Evolutionary conservation across 1,139 yeast genomes (phyloP).

Genomic region (Blastobotrys persicus): DNA sequence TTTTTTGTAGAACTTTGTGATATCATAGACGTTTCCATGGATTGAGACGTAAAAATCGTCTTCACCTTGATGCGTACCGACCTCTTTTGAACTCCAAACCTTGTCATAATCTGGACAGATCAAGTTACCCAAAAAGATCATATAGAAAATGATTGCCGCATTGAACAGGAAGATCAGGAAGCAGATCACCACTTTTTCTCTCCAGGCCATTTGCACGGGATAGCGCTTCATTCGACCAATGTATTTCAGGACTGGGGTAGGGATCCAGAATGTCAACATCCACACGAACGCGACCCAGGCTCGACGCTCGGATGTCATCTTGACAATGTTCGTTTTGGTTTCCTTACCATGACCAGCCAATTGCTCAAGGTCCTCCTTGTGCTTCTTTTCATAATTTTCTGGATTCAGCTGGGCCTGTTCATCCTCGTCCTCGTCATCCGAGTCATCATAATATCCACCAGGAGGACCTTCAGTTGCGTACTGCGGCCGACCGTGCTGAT

Average conservation of each 20-base stretch:
- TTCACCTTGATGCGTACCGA: constrained; percentile 38
- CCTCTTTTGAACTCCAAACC: constrained; percentile 41
- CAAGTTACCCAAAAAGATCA: constrained; percentile 41
- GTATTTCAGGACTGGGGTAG: constrained; percentile 35
- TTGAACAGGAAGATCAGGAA: constrained; percentile 37
- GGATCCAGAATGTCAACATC: constrained; percentile 42
- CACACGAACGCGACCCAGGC: constrained; percentile 41
- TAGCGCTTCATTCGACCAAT: constrained; percentile 39
- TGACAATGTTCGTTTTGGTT: constrained; percentile 28
- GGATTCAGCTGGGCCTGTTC: constrained; percentile 27
- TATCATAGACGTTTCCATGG: constrained; percentile 42
- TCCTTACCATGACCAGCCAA: constrained; percentile 21
- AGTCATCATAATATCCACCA: constrained; percentile 20
- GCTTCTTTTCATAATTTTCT: constrained; percentile 28
- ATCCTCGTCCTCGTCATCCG: constrained; percentile 25
- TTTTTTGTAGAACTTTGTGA: constrained; percentile 39
- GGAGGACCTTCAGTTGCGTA: not conserved
- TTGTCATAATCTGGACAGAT: constrained; percentile 42
- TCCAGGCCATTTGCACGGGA: constrained; percentile 44
- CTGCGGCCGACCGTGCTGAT: not conserved
- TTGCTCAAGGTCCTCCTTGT: constrained; percentile 29
- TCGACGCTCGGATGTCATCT: constrained; percentile 35
- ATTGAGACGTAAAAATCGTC: constrained; percentile 40
- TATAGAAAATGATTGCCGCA: constrained; percentile 41
- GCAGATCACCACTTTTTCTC: constrained; percentile 41